Conservation (phyloP, 2,329 filamentous ascomycete genomes). For the Colletotrichum trifolii region DNA sequence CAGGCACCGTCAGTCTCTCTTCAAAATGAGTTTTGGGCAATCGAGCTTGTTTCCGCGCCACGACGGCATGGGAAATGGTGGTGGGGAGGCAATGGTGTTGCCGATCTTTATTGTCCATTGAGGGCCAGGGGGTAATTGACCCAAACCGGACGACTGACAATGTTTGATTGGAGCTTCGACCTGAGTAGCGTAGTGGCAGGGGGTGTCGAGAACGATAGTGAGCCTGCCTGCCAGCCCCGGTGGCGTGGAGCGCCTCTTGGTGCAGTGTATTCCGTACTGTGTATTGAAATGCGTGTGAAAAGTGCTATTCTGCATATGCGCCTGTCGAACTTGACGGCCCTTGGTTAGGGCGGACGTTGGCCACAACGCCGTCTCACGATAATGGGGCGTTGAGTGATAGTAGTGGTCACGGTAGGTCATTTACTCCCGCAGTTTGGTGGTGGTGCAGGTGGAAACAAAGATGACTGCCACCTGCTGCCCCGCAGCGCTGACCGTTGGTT, state of each 20-base stretch:
- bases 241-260: constrained; percentile 7
- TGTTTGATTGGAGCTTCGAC: constrained; percentile 34
- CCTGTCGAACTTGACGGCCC: neutral
- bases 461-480: no score
- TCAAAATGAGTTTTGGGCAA: constrained; percentile 8
- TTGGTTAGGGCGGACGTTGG: constrained; percentile 13
- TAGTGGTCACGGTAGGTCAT: neutral
- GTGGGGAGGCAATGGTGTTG: constrained; percentile 32
- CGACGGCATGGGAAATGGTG: constrained; percentile 21
- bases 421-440: constrained; percentile 17
- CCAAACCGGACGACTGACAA: constrained; percentile 34
- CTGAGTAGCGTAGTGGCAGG: constrained; percentile 24
- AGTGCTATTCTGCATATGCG: no score
- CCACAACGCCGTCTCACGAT: constrained; percentile 8
- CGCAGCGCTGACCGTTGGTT: no score
- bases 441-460: no score
- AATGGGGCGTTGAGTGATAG: constrained; percentile 13
- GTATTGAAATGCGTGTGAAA: no score
- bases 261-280: neutral
- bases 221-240: neutral
- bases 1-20: constrained; percentile 15
- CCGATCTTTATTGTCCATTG: constrained; percentile 33
- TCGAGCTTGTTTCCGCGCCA: constrained; percentile 21
- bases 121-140: constrained; percentile 18
- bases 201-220: constrained; percentile 17